phyloP scores from a whole-genome alignment of 306 rosid genomes.

The Castanea crenata region DNA sequence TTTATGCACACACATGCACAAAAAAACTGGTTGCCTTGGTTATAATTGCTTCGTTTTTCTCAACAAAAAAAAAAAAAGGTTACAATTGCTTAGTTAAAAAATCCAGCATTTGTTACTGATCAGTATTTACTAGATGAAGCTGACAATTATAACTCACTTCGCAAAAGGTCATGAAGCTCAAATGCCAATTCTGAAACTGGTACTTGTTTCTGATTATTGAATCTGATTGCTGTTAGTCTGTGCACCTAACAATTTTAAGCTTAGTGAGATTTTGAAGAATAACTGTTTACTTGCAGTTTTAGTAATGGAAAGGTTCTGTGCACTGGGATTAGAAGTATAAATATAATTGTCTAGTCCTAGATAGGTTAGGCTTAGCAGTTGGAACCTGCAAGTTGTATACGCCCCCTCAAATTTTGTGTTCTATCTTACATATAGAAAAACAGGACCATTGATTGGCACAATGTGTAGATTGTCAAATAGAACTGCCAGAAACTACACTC shows the following conservation, averaged over 20 bases:
- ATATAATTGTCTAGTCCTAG: not conserved
- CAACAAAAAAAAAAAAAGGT: too few relatives aligned
- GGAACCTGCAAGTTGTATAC: not conserved
- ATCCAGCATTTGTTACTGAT: not conserved
- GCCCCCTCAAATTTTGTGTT: not conserved
- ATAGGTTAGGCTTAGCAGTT: not conserved
- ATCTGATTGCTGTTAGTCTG: not conserved
- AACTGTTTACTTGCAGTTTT: not conserved
- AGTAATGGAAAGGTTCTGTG: not conserved
- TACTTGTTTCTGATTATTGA: not conserved
- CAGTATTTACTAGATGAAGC: not conserved
- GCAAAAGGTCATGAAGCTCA: not conserved
- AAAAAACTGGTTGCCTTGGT: not conserved
- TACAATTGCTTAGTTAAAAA: not conserved
- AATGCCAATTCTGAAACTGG: not conserved
- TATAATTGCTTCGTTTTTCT: not conserved
- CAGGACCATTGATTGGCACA: not conserved
- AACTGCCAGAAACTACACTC: not conserved
- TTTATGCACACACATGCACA: not conserved
- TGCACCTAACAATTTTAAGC: not conserved
- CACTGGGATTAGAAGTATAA: not conserved
- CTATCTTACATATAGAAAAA: not conserved
- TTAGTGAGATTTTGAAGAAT: not conserved
- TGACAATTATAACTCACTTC: not conserved
- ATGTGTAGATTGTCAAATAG: not conserved